Evolutionary conservation across 2,329 filamentous ascomycete species (phyloP).

Genomic region (Colletotrichum truncatum): DNA sequence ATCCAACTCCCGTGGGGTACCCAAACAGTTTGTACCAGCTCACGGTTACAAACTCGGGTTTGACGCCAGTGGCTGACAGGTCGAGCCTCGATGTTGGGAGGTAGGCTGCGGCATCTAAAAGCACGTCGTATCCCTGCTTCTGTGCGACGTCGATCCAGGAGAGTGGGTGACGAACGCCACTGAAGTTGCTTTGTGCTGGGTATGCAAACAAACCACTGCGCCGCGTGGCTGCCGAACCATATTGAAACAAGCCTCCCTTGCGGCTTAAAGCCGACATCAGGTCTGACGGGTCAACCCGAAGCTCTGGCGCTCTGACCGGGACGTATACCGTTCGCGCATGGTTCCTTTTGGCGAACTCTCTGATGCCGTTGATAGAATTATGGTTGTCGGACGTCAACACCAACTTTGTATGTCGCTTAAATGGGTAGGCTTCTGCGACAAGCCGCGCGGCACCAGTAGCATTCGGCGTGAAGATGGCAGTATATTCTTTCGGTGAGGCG

Average conservation of each 20-base stretch:
- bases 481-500: slow-evolving; percentile 47
- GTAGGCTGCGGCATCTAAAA: slow-evolving; percentile 51
- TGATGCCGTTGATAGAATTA: slow-evolving; percentile 51
- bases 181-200: slow-evolving; percentile 56
- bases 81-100: slow-evolving; percentile 47
- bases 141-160: slow-evolving; percentile 46
- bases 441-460: slow-evolving; percentile 49
- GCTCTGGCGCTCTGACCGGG: slow-evolving; percentile 36
- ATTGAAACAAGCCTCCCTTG: background rate
- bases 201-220: slow-evolving; percentile 50
- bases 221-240: background rate
- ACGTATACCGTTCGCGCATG: slow-evolving; percentile 41
- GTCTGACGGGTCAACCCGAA: slow-evolving; percentile 38
- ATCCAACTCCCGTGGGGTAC: slow-evolving; percentile 51
- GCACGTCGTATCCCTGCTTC: slow-evolving; percentile 47
- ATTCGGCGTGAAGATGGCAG: slow-evolving; percentile 50
- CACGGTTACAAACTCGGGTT: slow-evolving; percentile 48
- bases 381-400: slow-evolving; percentile 52
- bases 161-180: slow-evolving; percentile 51
- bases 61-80: slow-evolving; percentile 36
- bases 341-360: slow-evolving; percentile 43
- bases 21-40: slow-evolving; percentile 55
- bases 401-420: slow-evolving; percentile 34
- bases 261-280: slow-evolving; percentile 36
- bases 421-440: slow-evolving; percentile 50